A percentile compares a stretch with the other conserved stretches of the same genome.
These are phyloP conservation scores for Chenopodium formosanum DNA, from an alignment of 148 eudicot species.

Conservation along the genomic window DNA sequence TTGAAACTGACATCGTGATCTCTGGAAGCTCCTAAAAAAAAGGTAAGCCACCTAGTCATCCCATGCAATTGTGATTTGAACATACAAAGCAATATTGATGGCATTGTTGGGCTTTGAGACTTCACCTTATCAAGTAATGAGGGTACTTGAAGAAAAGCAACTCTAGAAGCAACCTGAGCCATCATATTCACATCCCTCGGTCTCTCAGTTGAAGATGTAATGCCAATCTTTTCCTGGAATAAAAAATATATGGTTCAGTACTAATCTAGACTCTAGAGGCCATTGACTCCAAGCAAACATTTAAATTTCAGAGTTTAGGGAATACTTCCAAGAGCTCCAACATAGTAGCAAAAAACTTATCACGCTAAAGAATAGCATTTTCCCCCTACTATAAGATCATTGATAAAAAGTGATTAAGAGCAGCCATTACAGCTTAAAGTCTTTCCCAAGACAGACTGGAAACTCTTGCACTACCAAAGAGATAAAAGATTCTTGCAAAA, in stretches of 20 bases:
- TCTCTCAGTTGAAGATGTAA: slow-evolving; percentile 33
- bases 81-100: slow-evolving; percentile 15
- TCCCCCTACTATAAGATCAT: background rate
- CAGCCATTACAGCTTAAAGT: background rate
- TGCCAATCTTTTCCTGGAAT: slow-evolving; percentile 29
- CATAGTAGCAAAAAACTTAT: background rate
- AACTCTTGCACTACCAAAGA: background rate
- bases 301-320: slow-evolving; percentile 5
- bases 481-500: background rate
- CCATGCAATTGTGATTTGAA: slow-evolving; percentile 33
- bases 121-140: slow-evolving; percentile 46
- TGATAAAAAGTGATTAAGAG: background rate
- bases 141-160: slow-evolving; percentile 66
- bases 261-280: slow-evolving; percentile 7
- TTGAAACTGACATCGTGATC: slow-evolving; percentile 40
- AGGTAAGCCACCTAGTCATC: slow-evolving; percentile 36
- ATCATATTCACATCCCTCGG: slow-evolving; percentile 35
- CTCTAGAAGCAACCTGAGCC: slow-evolving; percentile 54
- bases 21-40: slow-evolving; percentile 61
- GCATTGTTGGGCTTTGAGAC: slow-evolving; percentile 14
- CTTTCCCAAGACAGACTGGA: background rate
- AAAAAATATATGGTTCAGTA: background rate
- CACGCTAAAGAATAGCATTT: background rate
- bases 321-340: background rate
- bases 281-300: background rate